Percentiles rank a stretch among this genome's conserved stretches.
Evolutionary conservation across 139 green algal genomes (phyloP).

Genomic region (Chlorella sp.): DNA sequence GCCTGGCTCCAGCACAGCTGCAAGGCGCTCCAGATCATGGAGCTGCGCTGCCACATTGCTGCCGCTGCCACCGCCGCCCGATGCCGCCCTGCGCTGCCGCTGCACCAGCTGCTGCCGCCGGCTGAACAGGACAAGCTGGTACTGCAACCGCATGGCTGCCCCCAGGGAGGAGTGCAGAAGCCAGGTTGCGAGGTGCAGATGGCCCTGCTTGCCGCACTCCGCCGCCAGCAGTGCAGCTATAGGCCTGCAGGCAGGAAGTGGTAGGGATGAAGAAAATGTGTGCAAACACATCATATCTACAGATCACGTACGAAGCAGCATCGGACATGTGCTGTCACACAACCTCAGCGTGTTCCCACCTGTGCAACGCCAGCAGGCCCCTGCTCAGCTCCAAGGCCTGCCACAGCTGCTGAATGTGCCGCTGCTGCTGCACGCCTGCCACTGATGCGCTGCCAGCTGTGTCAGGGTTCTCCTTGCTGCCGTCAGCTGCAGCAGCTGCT

Average conservation of each 20-base stretch:
- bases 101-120: conserved; percentile 25
- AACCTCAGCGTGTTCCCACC: not conserved
- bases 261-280: not conserved
- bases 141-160: conserved; percentile 41
- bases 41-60: conserved; percentile 10
- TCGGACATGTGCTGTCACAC: not conserved
- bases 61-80: not conserved
- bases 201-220: conserved; percentile 22
- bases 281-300: not conserved
- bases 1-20: not conserved
- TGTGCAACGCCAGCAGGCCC: conserved; percentile 7
- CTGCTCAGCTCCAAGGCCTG: conserved; percentile 26
- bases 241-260: conserved; percentile 18
- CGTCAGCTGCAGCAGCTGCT: not conserved
- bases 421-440: not conserved
- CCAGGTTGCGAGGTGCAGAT: conserved; percentile 53
- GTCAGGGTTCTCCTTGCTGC: not conserved
- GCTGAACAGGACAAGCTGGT: conserved; percentile 52
- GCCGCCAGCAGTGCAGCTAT: conserved; percentile 30
- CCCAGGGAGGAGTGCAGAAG: conserved; percentile 61
- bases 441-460: not conserved
- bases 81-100: conserved; percentile 23
- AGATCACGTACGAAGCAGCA: too few species aligned
- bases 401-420: conserved; percentile 1
- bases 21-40: not conserved